Evolutionary conservation across 495 filamentous ascomycete genomes (phyloP), one percentile per base, ranked within the genome.

Genomic region (Daldinia loculata): DNA sequence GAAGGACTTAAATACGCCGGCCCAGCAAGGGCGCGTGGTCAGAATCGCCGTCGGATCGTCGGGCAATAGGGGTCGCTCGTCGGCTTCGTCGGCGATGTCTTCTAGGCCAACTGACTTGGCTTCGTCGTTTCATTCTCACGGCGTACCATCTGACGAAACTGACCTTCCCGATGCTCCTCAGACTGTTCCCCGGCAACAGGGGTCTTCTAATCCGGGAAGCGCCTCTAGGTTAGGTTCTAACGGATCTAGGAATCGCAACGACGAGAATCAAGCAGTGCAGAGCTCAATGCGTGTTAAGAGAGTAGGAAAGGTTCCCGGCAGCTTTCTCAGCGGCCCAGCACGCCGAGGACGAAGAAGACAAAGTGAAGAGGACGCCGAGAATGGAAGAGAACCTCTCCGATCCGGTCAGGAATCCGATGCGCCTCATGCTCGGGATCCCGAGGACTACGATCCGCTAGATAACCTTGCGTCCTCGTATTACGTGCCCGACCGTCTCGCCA

Each of bases 221-320:
- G 83, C 79, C 11, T 83, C 86, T n/a, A 83, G 82, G 38, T 66
- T 84, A 58, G 83, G 82, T 5, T 77, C 84, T n/a, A 83, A 74
- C 38, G 70, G 73, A 38, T 55, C 82, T 12, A 87, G 86, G 4
- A 82, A 83, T 41, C 76, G 88, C 24, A 81, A 82, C 81, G 78
- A 79, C 0, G 89, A 90, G 5, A 89, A 90, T 3, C 76, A 80
- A 24, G 89, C 85, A 1, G 78, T 87, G 0, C 90, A 89, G 66
- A 90, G 88, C 74, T 91, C 91, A 17, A 81, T 92, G 79, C 87
- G 91, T 1, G 80, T 91, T n/a, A 93, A 92, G 78, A 83, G 90
- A 68, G 85, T 92, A 30, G 89, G 87, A 15, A 91, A 91, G 70
- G 80, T 89, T 6, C 87, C 90, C 8, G 92, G 92, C 0, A 88